Evolutionary conservation across 2,329 filamentous ascomycete species (phyloP).

Genomic region (Simplicillium aogashimaense): DNA sequence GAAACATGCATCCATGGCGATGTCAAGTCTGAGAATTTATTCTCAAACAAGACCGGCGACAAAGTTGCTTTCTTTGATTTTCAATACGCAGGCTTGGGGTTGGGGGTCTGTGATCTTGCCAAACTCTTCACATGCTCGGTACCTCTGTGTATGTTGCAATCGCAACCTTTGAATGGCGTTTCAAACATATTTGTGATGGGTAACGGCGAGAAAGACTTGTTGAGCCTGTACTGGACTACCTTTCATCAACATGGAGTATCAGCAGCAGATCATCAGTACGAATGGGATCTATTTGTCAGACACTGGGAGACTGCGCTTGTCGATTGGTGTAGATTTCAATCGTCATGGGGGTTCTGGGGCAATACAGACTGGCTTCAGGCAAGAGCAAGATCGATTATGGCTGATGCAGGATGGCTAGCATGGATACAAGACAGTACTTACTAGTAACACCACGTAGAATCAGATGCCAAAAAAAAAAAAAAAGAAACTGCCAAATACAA

Average conservation of each 20-base stretch:
- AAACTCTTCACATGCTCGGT: slow-evolving; percentile 60
- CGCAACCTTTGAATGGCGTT: slow-evolving; percentile 11
- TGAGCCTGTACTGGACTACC: slow-evolving; percentile 38
- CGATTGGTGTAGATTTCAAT: slow-evolving; percentile 56
- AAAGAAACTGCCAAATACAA: no score
- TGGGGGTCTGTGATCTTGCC: slow-evolving; percentile 56
- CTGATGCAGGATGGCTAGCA: slow-evolving; percentile 30
- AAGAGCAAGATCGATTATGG: slow-evolving; percentile 38
- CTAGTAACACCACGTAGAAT: no score
- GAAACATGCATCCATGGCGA: slow-evolving; percentile 58
- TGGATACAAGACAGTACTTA: slow-evolving; percentile 25
- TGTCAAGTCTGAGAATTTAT: slow-evolving; percentile 61
- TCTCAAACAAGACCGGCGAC: slow-evolving; percentile 38
- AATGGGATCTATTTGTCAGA: slow-evolving; percentile 40
- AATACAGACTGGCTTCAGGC: slow-evolving; percentile 49
- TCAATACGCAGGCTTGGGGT: slow-evolving; percentile 54
- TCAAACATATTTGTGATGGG: slow-evolving; percentile 35
- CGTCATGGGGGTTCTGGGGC: slow-evolving; percentile 52
- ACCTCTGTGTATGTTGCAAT: slow-evolving; percentile 40
- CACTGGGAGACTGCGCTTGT: slow-evolving; percentile 61
- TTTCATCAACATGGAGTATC: neutral
- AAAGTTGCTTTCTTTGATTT: slow-evolving; percentile 58
- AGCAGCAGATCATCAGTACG: slow-evolving; percentile 25
- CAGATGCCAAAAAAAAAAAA: no score
- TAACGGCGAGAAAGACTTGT: slow-evolving; percentile 36